A percentile compares a stretch with the other conserved stretches of the same genome.
phyloP scores from a whole-genome alignment of 2,329 filamentous ascomycete genomes.

The Xylaria hypoxylon region DNA sequence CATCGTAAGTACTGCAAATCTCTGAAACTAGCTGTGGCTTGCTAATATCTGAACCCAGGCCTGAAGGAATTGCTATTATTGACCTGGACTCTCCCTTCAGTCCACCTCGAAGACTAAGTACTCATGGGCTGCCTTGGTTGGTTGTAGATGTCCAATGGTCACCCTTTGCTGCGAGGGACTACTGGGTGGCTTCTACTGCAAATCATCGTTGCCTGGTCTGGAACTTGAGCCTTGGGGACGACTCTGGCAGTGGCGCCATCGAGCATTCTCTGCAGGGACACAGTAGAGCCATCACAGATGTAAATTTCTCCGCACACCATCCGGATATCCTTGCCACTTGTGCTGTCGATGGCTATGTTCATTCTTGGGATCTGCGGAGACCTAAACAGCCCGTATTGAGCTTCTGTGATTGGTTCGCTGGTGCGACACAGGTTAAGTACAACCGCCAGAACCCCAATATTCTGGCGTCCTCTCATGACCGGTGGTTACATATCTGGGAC shows the following conservation, averaged over 20 bases:
- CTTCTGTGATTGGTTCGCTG: slow-evolving; percentile 93
- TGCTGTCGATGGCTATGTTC: slow-evolving; percentile 91
- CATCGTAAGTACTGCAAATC: slow-evolving; percentile 67
- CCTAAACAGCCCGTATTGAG: slow-evolving; percentile 79
- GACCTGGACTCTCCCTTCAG: slow-evolving; percentile 92
- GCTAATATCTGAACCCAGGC: slow-evolving; percentile 58
- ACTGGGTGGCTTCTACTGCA: slow-evolving; percentile 93
- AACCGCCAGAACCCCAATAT: slow-evolving; percentile 89
- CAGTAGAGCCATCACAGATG: slow-evolving; percentile 90
- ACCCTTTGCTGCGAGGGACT: slow-evolving; percentile 87
- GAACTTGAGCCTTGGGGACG: slow-evolving; percentile 85
- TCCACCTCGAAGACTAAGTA: slow-evolving; percentile 81
- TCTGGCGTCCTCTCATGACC: slow-evolving; percentile 90
- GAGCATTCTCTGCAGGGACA: slow-evolving; percentile 90
- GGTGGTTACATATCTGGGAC: slow-evolving; percentile 90
- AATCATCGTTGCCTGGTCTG: slow-evolving; percentile 95
- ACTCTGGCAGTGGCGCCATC: slow-evolving; percentile 76
- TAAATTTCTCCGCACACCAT: slow-evolving; percentile 95
- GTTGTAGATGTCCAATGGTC: slow-evolving; percentile 98
- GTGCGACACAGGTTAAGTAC: slow-evolving; percentile 95
- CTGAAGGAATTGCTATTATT: slow-evolving; percentile 89
- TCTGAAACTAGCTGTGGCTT: not conserved
- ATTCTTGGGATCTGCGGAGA: slow-evolving; percentile 88
- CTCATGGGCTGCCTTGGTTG: slow-evolving; percentile 90
- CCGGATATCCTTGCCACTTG: slow-evolving; percentile 91